These are phyloP conservation scores for Pisolithus tinctorius DNA, from an alignment of 768 basidiomycete genomes.

Conservation along the genomic window DNA sequence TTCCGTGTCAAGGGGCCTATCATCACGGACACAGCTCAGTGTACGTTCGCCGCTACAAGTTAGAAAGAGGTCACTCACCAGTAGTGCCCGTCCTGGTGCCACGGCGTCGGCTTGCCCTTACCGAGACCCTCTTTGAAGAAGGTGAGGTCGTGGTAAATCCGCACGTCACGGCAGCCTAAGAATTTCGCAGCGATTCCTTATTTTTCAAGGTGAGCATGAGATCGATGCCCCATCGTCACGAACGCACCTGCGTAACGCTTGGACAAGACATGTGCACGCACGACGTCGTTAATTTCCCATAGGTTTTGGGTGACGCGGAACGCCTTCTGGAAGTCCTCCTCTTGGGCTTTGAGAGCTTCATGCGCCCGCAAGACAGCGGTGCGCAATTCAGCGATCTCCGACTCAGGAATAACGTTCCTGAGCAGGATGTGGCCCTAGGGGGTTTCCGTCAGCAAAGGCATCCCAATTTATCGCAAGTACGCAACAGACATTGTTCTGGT, in stretches of 20 bases:
- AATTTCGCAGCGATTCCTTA: conserved; percentile 5
- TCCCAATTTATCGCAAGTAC: not conserved
- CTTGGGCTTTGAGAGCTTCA: not conserved
- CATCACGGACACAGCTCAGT: not conserved
- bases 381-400: conserved; percentile 2
- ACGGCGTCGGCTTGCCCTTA: conserved; percentile 1
- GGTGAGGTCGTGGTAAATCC: conserved; percentile 6
- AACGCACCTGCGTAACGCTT: conserved; percentile 1
- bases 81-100: conserved; percentile 2
- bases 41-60: too few relatives aligned
- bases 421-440: not conserved
- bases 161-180: conserved; percentile 4
- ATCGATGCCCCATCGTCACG: not conserved
- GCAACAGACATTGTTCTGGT: conserved; percentile 1
- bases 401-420: not conserved
- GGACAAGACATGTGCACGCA: conserved; percentile 4
- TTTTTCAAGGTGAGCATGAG: not conserved
- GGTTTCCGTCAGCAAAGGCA: not conserved
- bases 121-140: conserved; percentile 6
- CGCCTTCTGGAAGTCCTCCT: conserved; percentile 4
- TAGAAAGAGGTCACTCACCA: not conserved
- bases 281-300: conserved; percentile 5
- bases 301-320: conserved; percentile 4
- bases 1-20: conserved; percentile 3
- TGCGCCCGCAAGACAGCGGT: conserved; percentile 1